Percentiles rank a stretch among this genome's conserved stretches.
phyloP scores from a whole-genome alignment of 176 grass and related monocot species.

The Zea luxurians region DNA sequence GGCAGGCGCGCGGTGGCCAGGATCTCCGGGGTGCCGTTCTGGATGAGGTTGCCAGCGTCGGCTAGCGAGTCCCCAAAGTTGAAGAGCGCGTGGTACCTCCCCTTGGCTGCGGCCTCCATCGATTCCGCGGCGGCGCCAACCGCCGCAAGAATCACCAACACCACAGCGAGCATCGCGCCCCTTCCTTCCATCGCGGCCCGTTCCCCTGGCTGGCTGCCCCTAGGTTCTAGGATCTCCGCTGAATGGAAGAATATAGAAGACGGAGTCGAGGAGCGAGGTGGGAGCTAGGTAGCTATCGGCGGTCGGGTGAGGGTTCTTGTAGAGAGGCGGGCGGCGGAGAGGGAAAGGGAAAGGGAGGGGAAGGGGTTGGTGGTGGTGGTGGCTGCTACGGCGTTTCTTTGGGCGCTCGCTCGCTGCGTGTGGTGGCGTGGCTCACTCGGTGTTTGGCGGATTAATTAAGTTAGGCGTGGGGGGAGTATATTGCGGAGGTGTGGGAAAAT shows the following conservation, averaged over 20 bases:
- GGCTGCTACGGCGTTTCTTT: constrained; percentile 24
- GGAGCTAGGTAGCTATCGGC: constrained; percentile 23
- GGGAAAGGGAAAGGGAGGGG: not conserved
- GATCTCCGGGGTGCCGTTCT: constrained; percentile 44
- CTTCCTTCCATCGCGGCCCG: not conserved
- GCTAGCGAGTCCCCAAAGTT: constrained; percentile 89
- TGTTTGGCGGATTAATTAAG: constrained; percentile 40
- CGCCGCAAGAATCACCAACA: constrained; percentile 2
- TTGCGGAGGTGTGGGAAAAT: constrained; percentile 24
- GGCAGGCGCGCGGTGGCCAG: constrained; percentile 66
- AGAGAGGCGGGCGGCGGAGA: not conserved
- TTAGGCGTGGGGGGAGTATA: constrained; percentile 27
- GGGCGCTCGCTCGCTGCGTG: not conserved
- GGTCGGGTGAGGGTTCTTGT: constrained; percentile 36
- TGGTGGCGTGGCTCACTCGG: constrained; percentile 40
- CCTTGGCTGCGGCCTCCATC: constrained; percentile 27
- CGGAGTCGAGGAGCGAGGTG: not conserved
- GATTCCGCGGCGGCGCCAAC: not conserved
- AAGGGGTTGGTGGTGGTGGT: constrained; percentile 14
- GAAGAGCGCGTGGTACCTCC: constrained; percentile 70
- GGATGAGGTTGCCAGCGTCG: constrained; percentile 74
- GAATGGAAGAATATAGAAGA: not conserved
- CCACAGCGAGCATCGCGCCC: not conserved
- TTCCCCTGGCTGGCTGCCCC: too few relatives aligned
- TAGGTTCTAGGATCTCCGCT: not conserved